Evolutionary conservation across 805 yeast genomes (phyloP).

Genomic region (Torulaspora gathmanii): DNA sequence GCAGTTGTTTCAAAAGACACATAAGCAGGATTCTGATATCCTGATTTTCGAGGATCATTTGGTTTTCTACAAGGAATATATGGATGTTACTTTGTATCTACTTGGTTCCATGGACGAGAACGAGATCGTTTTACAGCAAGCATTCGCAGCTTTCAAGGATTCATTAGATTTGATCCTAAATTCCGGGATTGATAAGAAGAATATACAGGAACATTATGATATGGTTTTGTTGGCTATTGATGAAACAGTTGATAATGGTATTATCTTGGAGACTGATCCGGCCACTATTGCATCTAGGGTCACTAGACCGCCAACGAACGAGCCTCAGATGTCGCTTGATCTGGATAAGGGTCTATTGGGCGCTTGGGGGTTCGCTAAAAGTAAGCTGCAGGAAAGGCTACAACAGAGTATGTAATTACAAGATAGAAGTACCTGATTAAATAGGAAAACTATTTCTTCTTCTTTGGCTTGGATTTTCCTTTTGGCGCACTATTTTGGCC

Average conservation of each 20-base stretch:
- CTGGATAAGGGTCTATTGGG: constrained; percentile 73
- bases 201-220: constrained; percentile 79
- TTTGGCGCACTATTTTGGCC: constrained; percentile 37
- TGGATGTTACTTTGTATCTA: constrained; percentile 68
- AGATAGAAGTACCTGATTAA: constrained; percentile 2
- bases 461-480: constrained; percentile 24
- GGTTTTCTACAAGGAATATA: constrained; percentile 79
- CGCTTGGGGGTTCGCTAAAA: constrained; percentile 84
- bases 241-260: constrained; percentile 90
- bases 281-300: constrained; percentile 84
- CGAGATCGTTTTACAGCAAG: constrained; percentile 72
- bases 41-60: constrained; percentile 72
- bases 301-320: constrained; percentile 77
- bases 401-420: constrained; percentile 39
- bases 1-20: constrained; percentile 66
- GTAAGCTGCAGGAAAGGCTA: constrained; percentile 54
- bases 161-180: constrained; percentile 72
- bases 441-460: constrained; percentile 5
- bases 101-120: constrained; percentile 76
- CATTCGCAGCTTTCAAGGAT: constrained; percentile 71
- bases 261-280: constrained; percentile 85
- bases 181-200: constrained; percentile 64
- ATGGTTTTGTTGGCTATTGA: constrained; percentile 81
- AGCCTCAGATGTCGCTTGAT: constrained; percentile 56
- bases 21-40: constrained; percentile 75